phyloP scores from a whole-genome alignment of 805 yeast species.

The Metschnikowia shivogae region DNA sequence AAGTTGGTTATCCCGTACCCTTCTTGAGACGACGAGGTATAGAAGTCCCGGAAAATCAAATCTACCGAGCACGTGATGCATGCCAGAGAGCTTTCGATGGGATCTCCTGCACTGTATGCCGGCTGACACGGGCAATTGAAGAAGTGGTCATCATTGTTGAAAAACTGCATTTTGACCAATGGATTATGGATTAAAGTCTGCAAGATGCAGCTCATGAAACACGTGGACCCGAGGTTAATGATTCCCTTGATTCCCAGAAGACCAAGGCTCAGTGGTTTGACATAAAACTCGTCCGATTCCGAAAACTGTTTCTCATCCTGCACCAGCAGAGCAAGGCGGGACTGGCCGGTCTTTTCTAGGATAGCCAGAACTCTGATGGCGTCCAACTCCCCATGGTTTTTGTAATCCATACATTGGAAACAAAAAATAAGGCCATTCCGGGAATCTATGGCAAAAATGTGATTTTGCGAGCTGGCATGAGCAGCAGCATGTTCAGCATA shows the following conservation, averaged over 20 bases:
- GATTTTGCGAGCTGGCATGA: conserved; percentile 32
- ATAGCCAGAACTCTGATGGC: conserved; percentile 35
- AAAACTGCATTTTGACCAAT: conserved; percentile 68
- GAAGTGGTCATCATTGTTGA: conserved; percentile 63
- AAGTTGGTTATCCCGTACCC: conserved; percentile 82
- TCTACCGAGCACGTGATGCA: conserved; percentile 89
- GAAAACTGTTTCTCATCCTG: conserved; percentile 6
- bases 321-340: conserved; percentile 3
- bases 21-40: conserved; percentile 53
- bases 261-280: conserved; percentile 48
- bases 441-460: conserved; percentile 54
- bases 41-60: conserved; percentile 70
- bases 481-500: conserved; percentile 35
- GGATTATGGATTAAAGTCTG: conserved; percentile 93
- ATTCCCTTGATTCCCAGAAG: conserved; percentile 83
- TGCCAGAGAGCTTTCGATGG: conserved; percentile 29
- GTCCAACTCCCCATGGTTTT: conserved; percentile 58
- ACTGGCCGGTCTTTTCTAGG: neutral
- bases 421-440: conserved; percentile 69
- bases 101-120: conserved; percentile 18
- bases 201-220: conserved; percentile 91
- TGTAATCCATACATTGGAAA: conserved; percentile 70
- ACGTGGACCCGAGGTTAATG: conserved; percentile 93
- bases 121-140: conserved; percentile 44
- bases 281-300: conserved; percentile 9